A percentile compares a stretch with the other conserved stretches of the same genome.
Conservation (phyloP, 2,329 filamentous ascomycete genomes). For the Aureobasidium musti region DNA sequence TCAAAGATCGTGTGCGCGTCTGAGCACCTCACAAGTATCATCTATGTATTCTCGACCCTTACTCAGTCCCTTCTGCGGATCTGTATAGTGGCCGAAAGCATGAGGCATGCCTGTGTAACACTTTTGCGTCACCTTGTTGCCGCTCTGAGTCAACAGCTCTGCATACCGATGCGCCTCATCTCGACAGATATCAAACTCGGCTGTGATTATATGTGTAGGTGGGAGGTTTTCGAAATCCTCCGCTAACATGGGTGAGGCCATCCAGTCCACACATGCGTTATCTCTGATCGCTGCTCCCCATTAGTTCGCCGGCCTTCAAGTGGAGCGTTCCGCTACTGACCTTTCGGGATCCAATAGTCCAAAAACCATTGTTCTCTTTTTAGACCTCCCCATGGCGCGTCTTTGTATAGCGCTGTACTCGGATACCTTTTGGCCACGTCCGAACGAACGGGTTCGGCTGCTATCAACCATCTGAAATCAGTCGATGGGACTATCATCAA, state of each 20-base stretch:
- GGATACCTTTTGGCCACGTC: background rate
- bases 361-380: conserved; percentile 6
- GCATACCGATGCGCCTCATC: conserved; percentile 10
- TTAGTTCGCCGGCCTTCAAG: background rate
- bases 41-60: background rate
- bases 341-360: conserved; percentile 8
- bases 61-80: conserved; percentile 6
- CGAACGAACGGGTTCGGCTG: background rate
- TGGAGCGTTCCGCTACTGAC: background rate
- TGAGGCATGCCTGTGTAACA: conserved; percentile 1
- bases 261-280: background rate
- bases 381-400: conserved; percentile 12
- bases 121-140: conserved; percentile 4
- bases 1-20: background rate
- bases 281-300: background rate
- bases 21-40: background rate
- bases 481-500: conserved; percentile 9
- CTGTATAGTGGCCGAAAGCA: conserved; percentile 1
- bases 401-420: conserved; percentile 6
- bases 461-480: conserved; percentile 13
- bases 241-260: conserved; percentile 1
- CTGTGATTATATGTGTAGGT: conserved; percentile 9
- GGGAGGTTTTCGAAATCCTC: background rate
- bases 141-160: background rate
- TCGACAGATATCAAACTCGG: conserved; percentile 10